A percentile compares a stretch with the other conserved stretches of the same genome.
Conservation (phyloP, 1,139 yeast genomes). For the Yamadazyma songkhlaensis region DNA sequence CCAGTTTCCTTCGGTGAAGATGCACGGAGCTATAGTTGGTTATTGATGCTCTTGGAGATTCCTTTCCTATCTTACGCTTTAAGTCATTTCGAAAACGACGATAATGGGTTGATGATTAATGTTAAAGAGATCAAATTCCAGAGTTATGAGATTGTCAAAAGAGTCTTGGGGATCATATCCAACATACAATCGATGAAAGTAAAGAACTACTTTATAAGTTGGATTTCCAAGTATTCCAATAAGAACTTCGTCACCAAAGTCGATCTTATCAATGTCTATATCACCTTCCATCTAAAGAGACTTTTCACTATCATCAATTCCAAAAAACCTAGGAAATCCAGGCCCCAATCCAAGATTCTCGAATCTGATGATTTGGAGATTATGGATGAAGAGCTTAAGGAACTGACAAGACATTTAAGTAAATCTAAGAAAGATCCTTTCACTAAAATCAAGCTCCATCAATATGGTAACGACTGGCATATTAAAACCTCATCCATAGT, state of each 20-base stretch:
- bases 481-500: slow-evolving; percentile 62
- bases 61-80: slow-evolving; percentile 55
- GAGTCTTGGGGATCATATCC: slow-evolving; percentile 65
- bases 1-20: slow-evolving; percentile 33
- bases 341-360: not conserved
- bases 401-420: slow-evolving; percentile 11
- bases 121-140: slow-evolving; percentile 52
- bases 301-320: slow-evolving; percentile 36
- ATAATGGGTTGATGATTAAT: slow-evolving; percentile 28
- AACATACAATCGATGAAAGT: slow-evolving; percentile 40
- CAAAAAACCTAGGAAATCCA: slow-evolving; percentile 22
- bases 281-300: slow-evolving; percentile 58
- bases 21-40: slow-evolving; percentile 47
- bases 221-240: slow-evolving; percentile 50
- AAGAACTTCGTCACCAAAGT: slow-evolving; percentile 45
- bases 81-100: slow-evolving; percentile 20
- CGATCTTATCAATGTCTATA: slow-evolving; percentile 58
- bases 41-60: slow-evolving; percentile 58
- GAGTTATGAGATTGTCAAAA: slow-evolving; percentile 62
- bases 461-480: slow-evolving; percentile 83
- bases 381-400: slow-evolving; percentile 20
- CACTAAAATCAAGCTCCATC: slow-evolving; percentile 51
- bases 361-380: not conserved
- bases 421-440: slow-evolving; percentile 17
- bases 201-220: slow-evolving; percentile 48